Evolutionary conservation across 805 yeast genomes (phyloP).

Genomic region (Teunomyces tritomae): DNA sequence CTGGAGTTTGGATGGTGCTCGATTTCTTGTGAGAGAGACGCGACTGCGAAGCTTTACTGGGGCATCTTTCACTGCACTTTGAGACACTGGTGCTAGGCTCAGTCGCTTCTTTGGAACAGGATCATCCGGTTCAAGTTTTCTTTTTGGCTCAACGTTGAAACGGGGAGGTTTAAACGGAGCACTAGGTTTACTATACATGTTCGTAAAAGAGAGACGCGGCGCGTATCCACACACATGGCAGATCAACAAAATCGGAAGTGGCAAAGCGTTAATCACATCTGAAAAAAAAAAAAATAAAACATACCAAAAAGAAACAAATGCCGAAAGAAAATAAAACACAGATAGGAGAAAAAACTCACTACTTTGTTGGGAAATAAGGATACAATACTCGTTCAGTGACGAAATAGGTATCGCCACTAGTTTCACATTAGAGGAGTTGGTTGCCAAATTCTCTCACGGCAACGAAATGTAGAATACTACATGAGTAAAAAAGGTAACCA

Average conservation of each 20-base stretch:
- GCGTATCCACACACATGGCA: not conserved
- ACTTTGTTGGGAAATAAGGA: too few species aligned
- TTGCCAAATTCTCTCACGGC: too few species aligned
- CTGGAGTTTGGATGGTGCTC: constrained; percentile 1
- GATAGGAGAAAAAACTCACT: too few species aligned
- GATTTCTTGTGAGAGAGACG: not conserved
- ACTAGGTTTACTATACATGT: constrained; percentile 24
- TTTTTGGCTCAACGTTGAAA: constrained; percentile 8
- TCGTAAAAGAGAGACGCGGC: not conserved
- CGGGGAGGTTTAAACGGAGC: constrained; percentile 58
- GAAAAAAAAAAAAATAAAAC: not conserved
- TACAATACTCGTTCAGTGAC: too few species aligned
- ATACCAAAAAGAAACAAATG: not conserved
- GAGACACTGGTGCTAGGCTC: not conserved
- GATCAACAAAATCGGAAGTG: not conserved
- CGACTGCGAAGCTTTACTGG: not conserved
- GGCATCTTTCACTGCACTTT: not conserved
- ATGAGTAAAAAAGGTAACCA: not conserved
- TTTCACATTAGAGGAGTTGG: too few species aligned
- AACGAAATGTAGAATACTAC: too few species aligned
- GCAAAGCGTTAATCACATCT: not conserved
- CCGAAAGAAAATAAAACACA: too few species aligned
- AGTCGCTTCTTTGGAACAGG: not conserved
- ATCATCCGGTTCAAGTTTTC: not conserved
- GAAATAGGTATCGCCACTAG: too few species aligned